A percentile compares a stretch with the other conserved stretches of the same genome.
Conservation (phyloP, 306 rosid species). For the Betula pendula region DNA sequence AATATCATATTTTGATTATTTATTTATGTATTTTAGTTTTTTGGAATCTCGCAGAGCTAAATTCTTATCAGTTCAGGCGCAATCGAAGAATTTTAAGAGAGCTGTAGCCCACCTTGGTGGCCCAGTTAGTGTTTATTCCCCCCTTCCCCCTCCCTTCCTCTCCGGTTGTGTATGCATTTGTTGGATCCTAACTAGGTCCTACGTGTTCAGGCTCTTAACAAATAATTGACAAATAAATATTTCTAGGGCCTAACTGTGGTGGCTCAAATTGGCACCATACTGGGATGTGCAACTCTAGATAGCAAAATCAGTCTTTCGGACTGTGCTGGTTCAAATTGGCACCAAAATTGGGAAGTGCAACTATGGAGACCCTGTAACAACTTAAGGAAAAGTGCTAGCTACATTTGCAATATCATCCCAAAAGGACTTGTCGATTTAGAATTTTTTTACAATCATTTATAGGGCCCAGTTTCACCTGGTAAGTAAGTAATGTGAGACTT, state of each 20-base stretch:
- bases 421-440: too few relatives aligned
- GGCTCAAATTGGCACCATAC: not conserved
- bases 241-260: not conserved
- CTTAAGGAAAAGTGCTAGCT: too few relatives aligned
- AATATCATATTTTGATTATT: too few relatives aligned
- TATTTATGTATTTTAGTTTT: too few relatives aligned
- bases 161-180: not conserved
- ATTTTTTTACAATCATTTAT: too few relatives aligned
- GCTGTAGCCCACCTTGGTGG: not conserved
- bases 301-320: not conserved
- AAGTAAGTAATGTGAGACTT: too few relatives aligned
- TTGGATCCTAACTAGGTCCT: not conserved
- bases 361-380: too few relatives aligned
- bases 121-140: not conserved
- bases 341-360: too few relatives aligned
- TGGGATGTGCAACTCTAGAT: not conserved
- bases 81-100: not conserved
- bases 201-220: not conserved
- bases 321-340: too few relatives aligned
- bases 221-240: not conserved
- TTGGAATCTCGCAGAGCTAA: not conserved
- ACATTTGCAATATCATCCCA: too few relatives aligned
- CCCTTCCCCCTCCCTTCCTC: too few relatives aligned
- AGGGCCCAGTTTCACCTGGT: too few relatives aligned
- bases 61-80: not conserved